Conservation (phyloP, 1,284 basidiomycete genomes). For the Leccinum insigne region DNA sequence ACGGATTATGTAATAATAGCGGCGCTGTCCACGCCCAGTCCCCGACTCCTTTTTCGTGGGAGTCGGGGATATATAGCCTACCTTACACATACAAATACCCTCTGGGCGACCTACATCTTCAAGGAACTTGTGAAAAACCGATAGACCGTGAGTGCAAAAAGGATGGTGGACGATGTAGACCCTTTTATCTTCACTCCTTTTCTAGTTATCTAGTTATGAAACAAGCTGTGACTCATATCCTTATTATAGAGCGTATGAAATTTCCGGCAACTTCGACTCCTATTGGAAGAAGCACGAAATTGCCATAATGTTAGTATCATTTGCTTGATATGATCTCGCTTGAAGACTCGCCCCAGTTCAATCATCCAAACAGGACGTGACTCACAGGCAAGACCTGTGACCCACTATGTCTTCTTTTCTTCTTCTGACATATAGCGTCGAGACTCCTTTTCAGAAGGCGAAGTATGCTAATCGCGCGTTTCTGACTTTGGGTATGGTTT, state of each 20-base stretch:
- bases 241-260: no score
- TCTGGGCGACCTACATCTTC: not conserved
- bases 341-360: conserved; percentile 54
- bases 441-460: not conserved
- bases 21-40: no score
- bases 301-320: conserved; percentile 83
- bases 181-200: no score
- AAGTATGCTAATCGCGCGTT: not conserved
- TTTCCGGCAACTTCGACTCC: conserved; percentile 88
- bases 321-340: conserved; percentile 84
- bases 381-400: not conserved
- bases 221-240: no score
- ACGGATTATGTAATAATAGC: no score
- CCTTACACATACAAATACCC: no score
- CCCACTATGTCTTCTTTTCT: not conserved
- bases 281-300: conserved; percentile 95
- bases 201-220: no score
- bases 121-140: conserved; percentile 14
- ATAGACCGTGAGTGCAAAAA: conserved; percentile 12
- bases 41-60: no score
- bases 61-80: no score
- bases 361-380: conserved; percentile 92
- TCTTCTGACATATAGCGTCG: not conserved
- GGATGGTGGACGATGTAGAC: not conserved
- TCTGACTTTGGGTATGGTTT: not conserved